Evolutionary conservation across 495 filamentous ascomycete genomes (phyloP).

Genomic region (Bryoglossum gracile): DNA sequence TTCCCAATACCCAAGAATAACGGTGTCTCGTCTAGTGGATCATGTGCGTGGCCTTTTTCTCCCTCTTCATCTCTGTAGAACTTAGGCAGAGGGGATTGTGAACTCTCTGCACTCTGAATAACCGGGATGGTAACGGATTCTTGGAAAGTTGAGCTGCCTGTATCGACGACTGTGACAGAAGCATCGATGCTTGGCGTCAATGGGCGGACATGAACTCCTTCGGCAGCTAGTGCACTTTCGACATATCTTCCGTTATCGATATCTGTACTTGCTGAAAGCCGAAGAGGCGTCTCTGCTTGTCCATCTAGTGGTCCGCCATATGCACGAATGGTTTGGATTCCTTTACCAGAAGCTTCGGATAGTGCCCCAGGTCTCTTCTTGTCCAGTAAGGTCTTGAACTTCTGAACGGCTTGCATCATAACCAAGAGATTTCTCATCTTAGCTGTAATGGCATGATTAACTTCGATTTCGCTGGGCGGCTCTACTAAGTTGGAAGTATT

Average conservation of each 20-base stretch:
- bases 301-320: conserved; percentile 13
- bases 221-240: conserved; percentile 41
- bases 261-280: conserved; percentile 41
- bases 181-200: conserved; percentile 8
- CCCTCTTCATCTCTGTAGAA: conserved; percentile 9
- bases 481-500: conserved; percentile 78
- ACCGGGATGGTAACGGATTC: neutral
- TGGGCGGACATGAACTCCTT: conserved; percentile 37
- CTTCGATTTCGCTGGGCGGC: conserved; percentile 78
- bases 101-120: neutral
- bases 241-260: conserved; percentile 42
- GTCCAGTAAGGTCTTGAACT: conserved; percentile 63
- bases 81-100: conserved; percentile 16
- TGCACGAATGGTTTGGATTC: conserved; percentile 50
- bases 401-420: conserved; percentile 86
- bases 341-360: conserved; percentile 50
- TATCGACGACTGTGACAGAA: conserved; percentile 3
- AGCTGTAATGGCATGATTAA: conserved; percentile 81
- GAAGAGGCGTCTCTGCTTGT: conserved; percentile 40
- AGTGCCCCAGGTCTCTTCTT: conserved; percentile 40
- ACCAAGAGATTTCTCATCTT: conserved; percentile 78
- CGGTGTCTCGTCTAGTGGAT: conserved; percentile 48
- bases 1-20: conserved; percentile 70
- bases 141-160: neutral
- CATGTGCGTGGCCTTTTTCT: conserved; percentile 59